phyloP scores from a whole-genome alignment of 768 basidiomycete genomes.

The Tremella yokohamensis region DNA sequence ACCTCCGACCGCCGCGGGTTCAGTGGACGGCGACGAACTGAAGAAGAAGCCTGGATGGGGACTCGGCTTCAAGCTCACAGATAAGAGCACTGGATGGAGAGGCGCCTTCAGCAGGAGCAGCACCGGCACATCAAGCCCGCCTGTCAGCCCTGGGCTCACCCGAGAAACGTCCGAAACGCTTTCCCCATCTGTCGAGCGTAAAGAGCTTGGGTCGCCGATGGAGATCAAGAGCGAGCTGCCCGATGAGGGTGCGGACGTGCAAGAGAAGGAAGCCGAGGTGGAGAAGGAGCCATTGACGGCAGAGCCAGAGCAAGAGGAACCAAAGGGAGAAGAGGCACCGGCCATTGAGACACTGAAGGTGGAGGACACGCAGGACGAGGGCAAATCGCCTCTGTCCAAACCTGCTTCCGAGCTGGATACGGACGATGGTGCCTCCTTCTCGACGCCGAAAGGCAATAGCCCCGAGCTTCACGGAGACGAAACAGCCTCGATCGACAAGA shows the following conservation, averaged over 20 bases:
- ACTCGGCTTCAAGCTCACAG: conserved; percentile 34
- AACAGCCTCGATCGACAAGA: too few species aligned
- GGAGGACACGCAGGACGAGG: conserved; percentile 1
- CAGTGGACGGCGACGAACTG: conserved; percentile 2
- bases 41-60: conserved; percentile 37
- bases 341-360: not conserved
- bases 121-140: conserved; percentile 15
- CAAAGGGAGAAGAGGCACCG: not conserved
- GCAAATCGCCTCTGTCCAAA: conserved; percentile 9
- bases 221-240: conserved; percentile 12
- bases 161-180: conserved; percentile 12
- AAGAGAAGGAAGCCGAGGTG: conserved; percentile 8
- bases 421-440: conserved; percentile 26
- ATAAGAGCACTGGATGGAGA: conserved; percentile 24
- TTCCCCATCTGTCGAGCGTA: conserved; percentile 12
- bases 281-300: not conserved
- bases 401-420: conserved; percentile 13
- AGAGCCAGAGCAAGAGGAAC: not conserved
- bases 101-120: conserved; percentile 21
- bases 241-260: not conserved
- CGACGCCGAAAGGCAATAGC: conserved; percentile 30
- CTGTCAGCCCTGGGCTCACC: conserved; percentile 22
- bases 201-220: conserved; percentile 11
- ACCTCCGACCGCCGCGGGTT: conserved; percentile 7
- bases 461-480: conserved; percentile 17